Evolutionary conservation across 2,329 filamentous ascomycete species (phyloP).

Genomic region (Monosporascus cannonballus): DNA sequence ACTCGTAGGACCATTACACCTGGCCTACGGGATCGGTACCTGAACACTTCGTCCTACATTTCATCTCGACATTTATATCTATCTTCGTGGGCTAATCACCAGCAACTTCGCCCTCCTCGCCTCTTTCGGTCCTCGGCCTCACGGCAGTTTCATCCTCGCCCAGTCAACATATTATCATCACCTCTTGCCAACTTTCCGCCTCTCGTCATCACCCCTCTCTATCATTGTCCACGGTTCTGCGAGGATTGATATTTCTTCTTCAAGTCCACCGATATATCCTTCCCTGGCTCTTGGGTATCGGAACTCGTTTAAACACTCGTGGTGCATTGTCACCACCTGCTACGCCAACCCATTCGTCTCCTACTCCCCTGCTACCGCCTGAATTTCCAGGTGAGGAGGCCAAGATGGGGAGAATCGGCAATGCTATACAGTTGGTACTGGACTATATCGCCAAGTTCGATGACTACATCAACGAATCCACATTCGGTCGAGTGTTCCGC

Average conservation of each 20-base stretch:
- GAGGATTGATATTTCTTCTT: neutral
- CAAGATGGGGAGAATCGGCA: neutral
- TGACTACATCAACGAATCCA: conserved; percentile 28
- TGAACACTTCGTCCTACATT: too few species aligned
- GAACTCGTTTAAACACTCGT: too few species aligned
- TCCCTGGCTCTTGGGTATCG: too few species aligned
- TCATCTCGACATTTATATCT: too few species aligned
- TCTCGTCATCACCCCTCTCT: neutral
- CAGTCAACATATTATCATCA: neutral
- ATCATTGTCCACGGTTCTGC: neutral
- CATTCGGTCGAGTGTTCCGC: conserved; percentile 52
- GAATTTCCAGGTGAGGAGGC: neutral
- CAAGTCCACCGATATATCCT: neutral
- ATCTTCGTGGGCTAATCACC: too few species aligned
- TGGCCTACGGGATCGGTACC: too few species aligned
- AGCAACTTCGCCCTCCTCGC: too few species aligned
- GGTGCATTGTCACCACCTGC: neutral
- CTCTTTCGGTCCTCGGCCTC: too few species aligned
- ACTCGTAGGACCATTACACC: too few species aligned
- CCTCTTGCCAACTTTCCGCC: neutral
- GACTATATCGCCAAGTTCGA: conserved; percentile 18
- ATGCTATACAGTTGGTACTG: conserved; percentile 1
- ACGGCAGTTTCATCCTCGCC: too few species aligned
- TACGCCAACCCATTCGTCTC: neutral
- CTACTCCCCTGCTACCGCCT: neutral